phyloP scores from a whole-genome alignment of 2,329 filamentous ascomycete species.

The Pyricularia pennisetigena region DNA sequence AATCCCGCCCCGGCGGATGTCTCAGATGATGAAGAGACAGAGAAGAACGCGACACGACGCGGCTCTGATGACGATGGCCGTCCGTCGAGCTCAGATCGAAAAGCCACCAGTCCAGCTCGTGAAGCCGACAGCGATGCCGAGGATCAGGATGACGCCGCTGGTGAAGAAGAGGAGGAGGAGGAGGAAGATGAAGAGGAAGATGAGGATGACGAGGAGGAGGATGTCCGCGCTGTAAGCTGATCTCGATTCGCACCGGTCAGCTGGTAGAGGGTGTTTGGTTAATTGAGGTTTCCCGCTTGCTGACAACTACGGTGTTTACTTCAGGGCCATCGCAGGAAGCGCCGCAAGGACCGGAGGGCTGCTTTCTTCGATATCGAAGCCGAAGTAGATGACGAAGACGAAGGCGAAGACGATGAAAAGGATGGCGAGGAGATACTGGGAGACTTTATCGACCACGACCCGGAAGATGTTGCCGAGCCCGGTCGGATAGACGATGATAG shows the following conservation, averaged over 20 bases:
- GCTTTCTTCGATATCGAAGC: conserved; percentile 97
- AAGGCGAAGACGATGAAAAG: conserved; percentile 80
- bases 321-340: conserved; percentile 66
- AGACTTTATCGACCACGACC: conserved; percentile 78
- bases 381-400: conserved; percentile 93
- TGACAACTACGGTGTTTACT: neutral
- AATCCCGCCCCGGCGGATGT: conserved; percentile 68
- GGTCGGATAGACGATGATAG: conserved; percentile 81
- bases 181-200: conserved; percentile 39
- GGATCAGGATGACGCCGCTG: conserved; percentile 21
- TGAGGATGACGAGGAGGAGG: conserved; percentile 25
- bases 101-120: neutral
- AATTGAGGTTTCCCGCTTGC: neutral
- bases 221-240: conserved; percentile 4
- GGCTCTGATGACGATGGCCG: conserved; percentile 12
- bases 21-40: conserved; percentile 55
- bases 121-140: conserved; percentile 16
- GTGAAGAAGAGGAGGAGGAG: conserved; percentile 28
- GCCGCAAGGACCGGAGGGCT: conserved; percentile 60
- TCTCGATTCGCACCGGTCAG: neutral
- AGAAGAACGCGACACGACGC: conserved; percentile 18
- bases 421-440: conserved; percentile 68
- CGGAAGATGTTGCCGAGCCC: conserved; percentile 75
- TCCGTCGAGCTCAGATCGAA: conserved; percentile 5
- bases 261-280: neutral